A percentile compares a stretch with the other conserved stretches of the same genome.
These are phyloP conservation scores for Annulohypoxylon bovei DNA, from an alignment of 495 filamentous ascomycete species.

Conservation along the genomic window DNA sequence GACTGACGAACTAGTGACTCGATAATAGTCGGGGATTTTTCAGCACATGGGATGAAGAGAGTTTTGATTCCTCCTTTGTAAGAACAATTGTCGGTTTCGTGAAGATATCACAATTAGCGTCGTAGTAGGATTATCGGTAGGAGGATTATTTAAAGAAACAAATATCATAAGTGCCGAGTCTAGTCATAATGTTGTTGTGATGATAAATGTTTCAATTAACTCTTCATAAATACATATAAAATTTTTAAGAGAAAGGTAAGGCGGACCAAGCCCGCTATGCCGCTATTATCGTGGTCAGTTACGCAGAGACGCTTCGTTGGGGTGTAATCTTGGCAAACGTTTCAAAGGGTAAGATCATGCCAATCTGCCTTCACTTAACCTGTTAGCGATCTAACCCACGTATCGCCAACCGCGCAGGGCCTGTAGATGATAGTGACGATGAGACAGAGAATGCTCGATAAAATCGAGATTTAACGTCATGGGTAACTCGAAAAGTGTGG, in stretches of 20 bases:
- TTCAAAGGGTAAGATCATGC: slow-evolving; percentile 29
- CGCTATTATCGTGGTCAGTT: slow-evolving; percentile 24
- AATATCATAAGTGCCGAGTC: not conserved
- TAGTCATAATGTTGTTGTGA: not conserved
- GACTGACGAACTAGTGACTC: slow-evolving; percentile 19
- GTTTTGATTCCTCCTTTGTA: slow-evolving; percentile 3
- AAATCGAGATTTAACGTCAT: slow-evolving; percentile 19
- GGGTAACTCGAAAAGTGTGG: not conserved
- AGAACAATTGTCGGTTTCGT: not conserved
- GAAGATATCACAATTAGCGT: not conserved
- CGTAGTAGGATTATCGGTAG: not conserved
- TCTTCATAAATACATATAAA: not conserved
- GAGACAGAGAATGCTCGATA: slow-evolving; percentile 24
- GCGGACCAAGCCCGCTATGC: not conserved
- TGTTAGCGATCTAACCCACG: slow-evolving; percentile 7
- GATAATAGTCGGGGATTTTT: slow-evolving; percentile 13
- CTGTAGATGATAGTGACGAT: slow-evolving; percentile 14
- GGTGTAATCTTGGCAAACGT: slow-evolving; percentile 33
- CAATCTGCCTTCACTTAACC: slow-evolving; percentile 19
- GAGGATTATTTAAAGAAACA: not conserved
- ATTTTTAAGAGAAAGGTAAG: not conserved
- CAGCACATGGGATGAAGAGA: not conserved
- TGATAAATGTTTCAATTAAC: not conserved
- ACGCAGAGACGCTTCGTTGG: slow-evolving; percentile 20
- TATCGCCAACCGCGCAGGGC: slow-evolving; percentile 30